Evolutionary conservation across 2,329 filamentous ascomycete species (phyloP).

Genomic region (Pyrenophora tritici-repentis): DNA sequence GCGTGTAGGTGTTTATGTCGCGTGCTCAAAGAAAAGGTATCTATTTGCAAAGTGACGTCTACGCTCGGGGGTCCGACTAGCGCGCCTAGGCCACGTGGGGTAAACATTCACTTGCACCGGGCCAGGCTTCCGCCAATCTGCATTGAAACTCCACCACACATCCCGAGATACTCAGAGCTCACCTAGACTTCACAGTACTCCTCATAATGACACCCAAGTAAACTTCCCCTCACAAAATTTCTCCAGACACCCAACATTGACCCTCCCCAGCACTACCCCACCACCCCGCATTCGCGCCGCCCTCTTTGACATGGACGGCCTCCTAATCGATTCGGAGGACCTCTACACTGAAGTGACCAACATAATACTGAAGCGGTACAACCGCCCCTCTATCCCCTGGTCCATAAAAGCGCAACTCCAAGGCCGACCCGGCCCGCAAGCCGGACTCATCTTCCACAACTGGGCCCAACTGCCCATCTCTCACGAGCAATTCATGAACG

Average conservation of each 20-base stretch:
- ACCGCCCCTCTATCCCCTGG: constrained; percentile 81
- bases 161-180: not conserved
- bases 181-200: not conserved
- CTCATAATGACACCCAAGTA: constrained; percentile 25
- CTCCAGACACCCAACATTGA: not conserved
- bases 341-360: constrained; percentile 85
- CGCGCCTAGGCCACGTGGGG: constrained; percentile 28
- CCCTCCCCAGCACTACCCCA: constrained; percentile 19
- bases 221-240: not conserved
- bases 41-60: constrained; percentile 32
- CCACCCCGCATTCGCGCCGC: constrained; percentile 82
- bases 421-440: constrained; percentile 64
- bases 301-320: constrained; percentile 98
- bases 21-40: not conserved
- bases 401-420: constrained; percentile 88
- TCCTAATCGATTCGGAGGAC: constrained; percentile 93
- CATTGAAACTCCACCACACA: constrained; percentile 5
- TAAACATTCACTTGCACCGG: constrained; percentile 15
- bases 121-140: constrained; percentile 4
- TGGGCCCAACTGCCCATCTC: constrained; percentile 88
- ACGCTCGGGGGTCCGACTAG: constrained; percentile 13
- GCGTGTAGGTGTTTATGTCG: too few species aligned
- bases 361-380: constrained; percentile 74
- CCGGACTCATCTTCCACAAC: constrained; percentile 68
- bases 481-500: constrained; percentile 66